Conservation (phyloP, 192 early-diverging fungal species). For the Umbelopsis isabellina region DNA sequence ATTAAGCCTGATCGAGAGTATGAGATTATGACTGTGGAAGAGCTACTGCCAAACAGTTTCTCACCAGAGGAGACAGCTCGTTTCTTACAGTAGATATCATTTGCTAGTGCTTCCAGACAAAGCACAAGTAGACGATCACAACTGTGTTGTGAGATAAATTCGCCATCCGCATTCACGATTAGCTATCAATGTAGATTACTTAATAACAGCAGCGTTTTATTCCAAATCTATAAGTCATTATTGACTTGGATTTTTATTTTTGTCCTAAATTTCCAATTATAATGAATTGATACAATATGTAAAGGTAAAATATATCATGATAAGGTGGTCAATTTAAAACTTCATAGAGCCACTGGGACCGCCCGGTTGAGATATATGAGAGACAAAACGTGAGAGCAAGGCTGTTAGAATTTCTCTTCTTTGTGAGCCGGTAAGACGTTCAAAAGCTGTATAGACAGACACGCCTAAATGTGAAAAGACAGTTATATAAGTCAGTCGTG, state of each 20-base stretch:
- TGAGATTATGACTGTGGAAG: slow-evolving; percentile 50
- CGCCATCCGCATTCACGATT: no score
- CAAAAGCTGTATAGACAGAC: slow-evolving; percentile 46
- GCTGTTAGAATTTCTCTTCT: slow-evolving; percentile 34
- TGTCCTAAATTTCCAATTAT: no score
- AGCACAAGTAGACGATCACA: no score
- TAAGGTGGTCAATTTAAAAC: neutral
- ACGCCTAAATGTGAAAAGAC: slow-evolving; percentile 21
- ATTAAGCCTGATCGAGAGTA: slow-evolving; percentile 57
- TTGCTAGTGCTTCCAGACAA: no score
- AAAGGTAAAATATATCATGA: no score
- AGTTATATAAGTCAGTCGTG: neutral
- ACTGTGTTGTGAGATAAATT: no score
- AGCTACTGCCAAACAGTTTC: slow-evolving; percentile 75
- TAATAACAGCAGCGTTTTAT: no score
- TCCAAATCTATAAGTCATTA: no score
- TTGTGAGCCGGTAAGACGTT: slow-evolving; percentile 23
- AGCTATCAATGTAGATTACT: no score
- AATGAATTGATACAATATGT: no score
- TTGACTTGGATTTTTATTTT: no score
- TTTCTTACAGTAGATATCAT: neutral
- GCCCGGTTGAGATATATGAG: neutral
- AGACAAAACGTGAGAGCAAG: slow-evolving; percentile 31
- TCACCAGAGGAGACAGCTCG: slow-evolving; percentile 57
- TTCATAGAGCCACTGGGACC: slow-evolving; percentile 6